These are phyloP conservation scores for Phytopythium aichiense DNA, from an alignment of 352 stramenopile species.

Conservation along the genomic window DNA sequence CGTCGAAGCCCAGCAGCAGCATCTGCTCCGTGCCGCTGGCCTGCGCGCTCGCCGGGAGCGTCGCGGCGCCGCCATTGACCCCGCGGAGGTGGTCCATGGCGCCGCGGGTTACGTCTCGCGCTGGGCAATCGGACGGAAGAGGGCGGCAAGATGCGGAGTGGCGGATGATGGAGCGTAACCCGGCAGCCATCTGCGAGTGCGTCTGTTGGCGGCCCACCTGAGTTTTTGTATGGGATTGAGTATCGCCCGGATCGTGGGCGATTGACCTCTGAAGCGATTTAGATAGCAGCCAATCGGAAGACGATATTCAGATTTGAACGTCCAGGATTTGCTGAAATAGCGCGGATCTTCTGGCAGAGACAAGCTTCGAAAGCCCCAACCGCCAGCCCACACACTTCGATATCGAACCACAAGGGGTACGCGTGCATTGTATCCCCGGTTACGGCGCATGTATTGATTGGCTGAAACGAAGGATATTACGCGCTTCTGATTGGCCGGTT, in stretches of 20 bases:
- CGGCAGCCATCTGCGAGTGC: neutral
- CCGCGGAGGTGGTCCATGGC: neutral
- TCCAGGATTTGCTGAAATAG: neutral
- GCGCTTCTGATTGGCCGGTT: too few species aligned
- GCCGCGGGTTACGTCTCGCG: neutral
- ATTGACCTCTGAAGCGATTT: neutral
- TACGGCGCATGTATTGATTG: too few species aligned
- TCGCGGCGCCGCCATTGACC: neutral
- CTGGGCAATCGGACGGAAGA: neutral
- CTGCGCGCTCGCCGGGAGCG: neutral
- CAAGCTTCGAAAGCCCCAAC: neutral
- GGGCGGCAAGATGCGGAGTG: neutral
- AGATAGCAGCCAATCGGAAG: neutral
- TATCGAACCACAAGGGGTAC: neutral
- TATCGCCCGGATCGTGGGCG: neutral
- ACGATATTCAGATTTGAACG: neutral
- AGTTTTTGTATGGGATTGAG: neutral
- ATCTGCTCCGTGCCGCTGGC: slow-evolving; percentile 12
- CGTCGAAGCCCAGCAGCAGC: slow-evolving; percentile 26
- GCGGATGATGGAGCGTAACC: neutral
- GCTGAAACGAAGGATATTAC: too few species aligned
- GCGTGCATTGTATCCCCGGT: too few species aligned
- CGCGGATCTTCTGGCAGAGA: neutral
- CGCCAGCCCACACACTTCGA: neutral
- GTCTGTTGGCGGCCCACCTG: neutral